Evolutionary conservation across 768 basidiomycete species (phyloP).

Genomic region (Pisolithus microcarpus): DNA sequence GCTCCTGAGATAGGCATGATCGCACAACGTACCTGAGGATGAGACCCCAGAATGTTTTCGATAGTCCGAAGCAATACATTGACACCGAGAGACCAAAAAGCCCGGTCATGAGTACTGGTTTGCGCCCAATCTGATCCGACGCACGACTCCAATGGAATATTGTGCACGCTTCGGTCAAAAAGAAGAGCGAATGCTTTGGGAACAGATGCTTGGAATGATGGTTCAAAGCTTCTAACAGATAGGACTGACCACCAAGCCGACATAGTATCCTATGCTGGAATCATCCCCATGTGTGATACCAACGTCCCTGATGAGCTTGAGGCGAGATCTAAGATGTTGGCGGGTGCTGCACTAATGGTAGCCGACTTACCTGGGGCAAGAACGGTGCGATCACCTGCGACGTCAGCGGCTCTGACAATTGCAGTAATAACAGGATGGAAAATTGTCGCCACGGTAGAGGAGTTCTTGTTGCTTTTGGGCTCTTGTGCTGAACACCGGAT

Average conservation of each 20-base stretch:
- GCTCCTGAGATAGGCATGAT: not conserved
- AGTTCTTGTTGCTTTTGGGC: slow-evolving; percentile 26
- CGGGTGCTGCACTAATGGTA: too few relatives aligned
- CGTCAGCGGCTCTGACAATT: slow-evolving; percentile 72
- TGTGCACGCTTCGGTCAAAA: slow-evolving; percentile 58
- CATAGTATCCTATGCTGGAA: slow-evolving; percentile 66
- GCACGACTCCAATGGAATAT: slow-evolving; percentile 67
- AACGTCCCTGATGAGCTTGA: slow-evolving; percentile 60
- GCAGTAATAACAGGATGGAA: slow-evolving; percentile 60
- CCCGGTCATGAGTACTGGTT: slow-evolving; percentile 12
- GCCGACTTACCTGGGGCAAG: slow-evolving; percentile 54
- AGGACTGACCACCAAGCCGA: slow-evolving; percentile 53
- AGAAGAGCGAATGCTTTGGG: slow-evolving; percentile 57
- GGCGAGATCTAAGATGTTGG: not conserved
- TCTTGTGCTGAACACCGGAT: not conserved
- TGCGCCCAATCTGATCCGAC: slow-evolving; percentile 62
- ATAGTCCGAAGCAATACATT: slow-evolving; percentile 26
- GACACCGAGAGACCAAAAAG: slow-evolving; percentile 2
- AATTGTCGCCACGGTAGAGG: slow-evolving; percentile 69
- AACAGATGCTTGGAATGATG: slow-evolving; percentile 14
- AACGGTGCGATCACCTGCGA: slow-evolving; percentile 74
- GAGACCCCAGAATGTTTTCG: slow-evolving; percentile 53
- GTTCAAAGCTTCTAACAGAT: not conserved
- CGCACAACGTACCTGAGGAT: slow-evolving; percentile 21
- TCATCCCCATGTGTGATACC: slow-evolving; percentile 67